Base-by-base conservation (phyloP, 2,329 filamentous ascomycete species). In the Aspergillus ochraceus region DNA sequence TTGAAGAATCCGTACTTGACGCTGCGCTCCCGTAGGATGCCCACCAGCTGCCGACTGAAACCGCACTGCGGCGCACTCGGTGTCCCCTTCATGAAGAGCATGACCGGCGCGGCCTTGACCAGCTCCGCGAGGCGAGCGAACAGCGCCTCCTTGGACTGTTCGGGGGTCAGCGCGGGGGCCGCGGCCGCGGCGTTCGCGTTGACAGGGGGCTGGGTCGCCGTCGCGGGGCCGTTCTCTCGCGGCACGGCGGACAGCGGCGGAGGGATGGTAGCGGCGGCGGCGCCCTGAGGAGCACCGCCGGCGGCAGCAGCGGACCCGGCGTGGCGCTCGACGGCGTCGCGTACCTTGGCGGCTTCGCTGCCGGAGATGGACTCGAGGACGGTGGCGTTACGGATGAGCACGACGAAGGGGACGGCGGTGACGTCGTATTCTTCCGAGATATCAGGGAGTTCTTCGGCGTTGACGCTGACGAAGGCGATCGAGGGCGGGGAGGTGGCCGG, bases 1-100 rank as follows among this genome's bases (percentile, higher is more conserved):
- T 99, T 98, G 83, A 99, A 99, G 83, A 99, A 99, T 20, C 95
- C 95, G 76, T 98, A 99, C 75, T 96, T 92, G 61, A 99, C 90
- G 53, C 90, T 90, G 73, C 92, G 89, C 79, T 98, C 94, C 55
- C 95, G 86, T 69, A 99, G 79, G 51, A 99, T 86, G 26, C 82
- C 88, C 49, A 99, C 95, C 49, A 97, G 81, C 79, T 97, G 92
- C 67, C 94, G 83, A 66, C 91, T 96, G 79, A 99, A 99, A 2
- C 95, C 92, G 71, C 93, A 97, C 77, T 96, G 90, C 1, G 92
- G 92, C 32, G 87, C 85, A 65, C 88, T 91, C 0, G 92, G 92
- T 2, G 91, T 96, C n/a, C 92, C 93, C 81, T 97, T 97, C 92
- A 97, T 97, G 78, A 99, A 99, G 29, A 99, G 83, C 95, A 99